These are phyloP conservation scores for Neodidymelliopsis sp. DNA, from an alignment of 2,329 filamentous ascomycete species.

Conservation along the genomic window DNA sequence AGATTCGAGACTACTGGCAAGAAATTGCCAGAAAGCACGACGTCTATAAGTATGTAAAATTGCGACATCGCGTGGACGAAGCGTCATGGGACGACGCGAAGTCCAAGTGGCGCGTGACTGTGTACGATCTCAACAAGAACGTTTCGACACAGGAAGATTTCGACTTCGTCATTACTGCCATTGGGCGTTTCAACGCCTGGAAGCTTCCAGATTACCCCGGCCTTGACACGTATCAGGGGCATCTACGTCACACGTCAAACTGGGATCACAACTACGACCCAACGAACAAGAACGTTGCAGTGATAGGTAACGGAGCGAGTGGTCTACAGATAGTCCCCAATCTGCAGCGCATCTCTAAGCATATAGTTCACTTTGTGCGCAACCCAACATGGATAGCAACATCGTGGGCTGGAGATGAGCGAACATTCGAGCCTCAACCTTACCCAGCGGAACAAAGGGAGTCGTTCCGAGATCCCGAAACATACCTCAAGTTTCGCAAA, in stretches of 20 bases:
- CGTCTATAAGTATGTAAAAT: constrained; percentile 49
- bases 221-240: constrained; percentile 38
- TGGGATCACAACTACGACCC: constrained; percentile 57
- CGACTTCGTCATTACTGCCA: constrained; percentile 50
- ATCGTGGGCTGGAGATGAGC: constrained; percentile 58
- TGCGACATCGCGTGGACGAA: constrained; percentile 48
- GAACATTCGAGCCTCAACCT: constrained; percentile 53
- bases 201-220: constrained; percentile 42
- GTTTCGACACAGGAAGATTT: constrained; percentile 32
- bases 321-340: constrained; percentile 70
- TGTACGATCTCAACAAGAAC: constrained; percentile 59
- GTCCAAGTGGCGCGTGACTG: constrained; percentile 66
- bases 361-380: constrained; percentile 63
- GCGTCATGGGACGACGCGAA: constrained; percentile 50
- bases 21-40: constrained; percentile 50
- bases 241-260: constrained; percentile 40
- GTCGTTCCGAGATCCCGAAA: constrained; percentile 66
- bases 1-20: constrained; percentile 55
- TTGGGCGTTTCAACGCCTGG: constrained; percentile 44
- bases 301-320: constrained; percentile 71
- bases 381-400: constrained; percentile 65
- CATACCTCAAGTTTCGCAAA: constrained; percentile 61
- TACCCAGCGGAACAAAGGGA: constrained; percentile 61
- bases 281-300: constrained; percentile 64
- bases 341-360: constrained; percentile 61